Percentiles rank a stretch among this genome's conserved stretches.
These are phyloP conservation scores for Pythium periplocum DNA, from an alignment of 352 stramenopile species.

Conservation along the genomic window DNA sequence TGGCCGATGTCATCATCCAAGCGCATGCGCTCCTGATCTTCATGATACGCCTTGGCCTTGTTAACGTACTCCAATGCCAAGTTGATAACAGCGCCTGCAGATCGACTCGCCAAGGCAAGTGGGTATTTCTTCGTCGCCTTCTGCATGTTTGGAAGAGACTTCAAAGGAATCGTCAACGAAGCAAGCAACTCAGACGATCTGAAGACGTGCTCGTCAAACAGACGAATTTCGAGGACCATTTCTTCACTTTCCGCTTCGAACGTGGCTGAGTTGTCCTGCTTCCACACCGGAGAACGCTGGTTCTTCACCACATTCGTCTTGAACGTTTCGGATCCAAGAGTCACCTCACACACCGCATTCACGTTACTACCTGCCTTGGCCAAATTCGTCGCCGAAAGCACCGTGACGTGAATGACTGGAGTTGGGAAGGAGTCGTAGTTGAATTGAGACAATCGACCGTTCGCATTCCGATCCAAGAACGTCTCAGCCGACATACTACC, in stretches of 20 bases:
- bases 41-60: conserved; percentile 71
- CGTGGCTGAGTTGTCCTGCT: conserved; percentile 78
- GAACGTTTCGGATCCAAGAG: conserved; percentile 74
- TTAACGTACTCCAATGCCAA: conserved; percentile 82
- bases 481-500: conserved; percentile 64
- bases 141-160: conserved; percentile 79
- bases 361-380: conserved; percentile 67
- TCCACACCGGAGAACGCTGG: conserved; percentile 82
- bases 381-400: conserved; percentile 78
- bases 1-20: conserved; percentile 54
- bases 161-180: conserved; percentile 72
- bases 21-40: conserved; percentile 59
- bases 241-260: conserved; percentile 76
- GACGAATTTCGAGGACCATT: conserved; percentile 78
- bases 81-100: conserved; percentile 68
- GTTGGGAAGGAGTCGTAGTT: conserved; percentile 82
- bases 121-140: conserved; percentile 83
- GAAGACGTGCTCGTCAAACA: conserved; percentile 84
- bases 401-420: conserved; percentile 71
- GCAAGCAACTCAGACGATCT: conserved; percentile 64
- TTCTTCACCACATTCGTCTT: conserved; percentile 80
- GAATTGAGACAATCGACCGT: conserved; percentile 76
- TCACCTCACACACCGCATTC: conserved; percentile 80
- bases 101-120: conserved; percentile 70
- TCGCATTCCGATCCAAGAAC: conserved; percentile 63